Conservation (phyloP, 352 stramenopile species). For the Globisporangium paddicum region DNA sequence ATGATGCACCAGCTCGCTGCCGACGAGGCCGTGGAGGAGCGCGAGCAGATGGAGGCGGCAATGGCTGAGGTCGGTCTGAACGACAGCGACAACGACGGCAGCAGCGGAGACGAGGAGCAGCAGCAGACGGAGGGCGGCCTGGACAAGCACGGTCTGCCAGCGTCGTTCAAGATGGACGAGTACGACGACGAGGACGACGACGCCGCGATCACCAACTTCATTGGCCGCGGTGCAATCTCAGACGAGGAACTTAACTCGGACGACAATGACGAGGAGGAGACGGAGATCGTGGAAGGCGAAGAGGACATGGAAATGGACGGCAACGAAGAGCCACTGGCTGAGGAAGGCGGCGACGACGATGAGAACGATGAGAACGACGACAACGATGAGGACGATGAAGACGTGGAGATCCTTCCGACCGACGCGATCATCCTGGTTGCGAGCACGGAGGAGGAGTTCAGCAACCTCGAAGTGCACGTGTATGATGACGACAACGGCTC, state of each 20-base stretch:
- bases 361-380: slow-evolving; percentile 68
- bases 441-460: slow-evolving; percentile 98
- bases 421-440: slow-evolving; percentile 96
- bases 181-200: slow-evolving; percentile 87
- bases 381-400: slow-evolving; percentile 80
- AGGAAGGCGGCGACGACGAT: slow-evolving; percentile 32
- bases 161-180: slow-evolving; percentile 84
- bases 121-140: slow-evolving; percentile 20
- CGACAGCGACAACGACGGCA: slow-evolving; percentile 20
- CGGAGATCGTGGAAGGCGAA: slow-evolving; percentile 27
- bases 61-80: slow-evolving; percentile 48
- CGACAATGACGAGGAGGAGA: slow-evolving; percentile 30
- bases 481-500: slow-evolving; percentile 97
- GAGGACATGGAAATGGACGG: slow-evolving; percentile 46
- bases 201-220: slow-evolving; percentile 75
- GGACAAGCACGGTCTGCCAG: slow-evolving; percentile 47
- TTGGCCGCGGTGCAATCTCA: slow-evolving; percentile 32
- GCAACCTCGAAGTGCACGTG: slow-evolving; percentile 97
- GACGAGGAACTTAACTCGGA: slow-evolving; percentile 25
- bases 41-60: slow-evolving; percentile 43
- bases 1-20: slow-evolving; percentile 76
- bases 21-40: slow-evolving; percentile 69
- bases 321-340: slow-evolving; percentile 17
- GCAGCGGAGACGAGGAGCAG: slow-evolving; percentile 9
- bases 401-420: slow-evolving; percentile 91